These are phyloP conservation scores for Linanthus parryae DNA, from an alignment of 148 eudicot species.

Conservation along the genomic window DNA sequence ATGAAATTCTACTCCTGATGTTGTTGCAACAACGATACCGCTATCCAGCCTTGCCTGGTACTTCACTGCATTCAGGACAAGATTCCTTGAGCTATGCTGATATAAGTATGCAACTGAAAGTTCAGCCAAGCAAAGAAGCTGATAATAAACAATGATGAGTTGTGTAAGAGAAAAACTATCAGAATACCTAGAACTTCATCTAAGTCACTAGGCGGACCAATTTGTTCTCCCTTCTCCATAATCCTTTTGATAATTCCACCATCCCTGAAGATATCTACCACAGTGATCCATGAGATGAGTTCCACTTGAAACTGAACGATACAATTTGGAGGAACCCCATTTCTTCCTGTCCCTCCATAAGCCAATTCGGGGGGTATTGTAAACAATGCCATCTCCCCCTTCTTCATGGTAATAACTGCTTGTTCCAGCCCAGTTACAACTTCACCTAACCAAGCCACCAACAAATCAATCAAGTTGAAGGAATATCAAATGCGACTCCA, in stretches of 20 bases:
- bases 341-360: slow-evolving; percentile 23
- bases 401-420: slow-evolving; percentile 53
- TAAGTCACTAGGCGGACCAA: slow-evolving; percentile 50
- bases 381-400: slow-evolving; percentile 56
- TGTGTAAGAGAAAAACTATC: neutral
- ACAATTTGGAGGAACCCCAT: slow-evolving; percentile 31
- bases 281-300: slow-evolving; percentile 51
- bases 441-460: slow-evolving; percentile 26
- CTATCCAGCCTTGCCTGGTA: slow-evolving; percentile 35
- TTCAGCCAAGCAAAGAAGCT: too few species aligned
- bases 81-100: neutral
- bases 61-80: slow-evolving; percentile 30
- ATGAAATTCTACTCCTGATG: slow-evolving; percentile 38
- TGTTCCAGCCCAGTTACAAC: slow-evolving; percentile 33
- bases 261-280: slow-evolving; percentile 60
- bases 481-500: slow-evolving; percentile 1
- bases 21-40: slow-evolving; percentile 36
- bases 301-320: slow-evolving; percentile 48
- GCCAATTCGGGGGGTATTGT: slow-evolving; percentile 42
- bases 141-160: too few species aligned
- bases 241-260: slow-evolving; percentile 62
- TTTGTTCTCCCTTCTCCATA: slow-evolving; percentile 37
- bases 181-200: slow-evolving; percentile 67
- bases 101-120: too few species aligned
- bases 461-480: neutral